These are phyloP conservation scores for Iris macrosiphon DNA, from an alignment of 106 monocot genomes.

Conservation along the genomic window DNA sequence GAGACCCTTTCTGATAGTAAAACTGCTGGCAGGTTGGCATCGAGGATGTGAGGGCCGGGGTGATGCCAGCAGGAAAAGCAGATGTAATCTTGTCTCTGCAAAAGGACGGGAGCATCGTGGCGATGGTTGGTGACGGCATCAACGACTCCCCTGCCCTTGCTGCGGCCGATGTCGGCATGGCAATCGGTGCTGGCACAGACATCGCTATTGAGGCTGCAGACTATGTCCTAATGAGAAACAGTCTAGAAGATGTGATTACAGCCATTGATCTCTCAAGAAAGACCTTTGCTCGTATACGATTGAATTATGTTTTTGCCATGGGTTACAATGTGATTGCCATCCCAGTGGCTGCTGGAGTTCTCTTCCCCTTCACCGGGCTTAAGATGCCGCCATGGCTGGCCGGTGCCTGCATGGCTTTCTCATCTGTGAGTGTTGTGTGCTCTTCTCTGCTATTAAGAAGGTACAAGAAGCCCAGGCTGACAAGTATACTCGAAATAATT, in stretches of 20 bases:
- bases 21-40: constrained; percentile 55
- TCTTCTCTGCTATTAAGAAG: constrained; percentile 87
- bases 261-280: constrained; percentile 92
- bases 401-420: constrained; percentile 91
- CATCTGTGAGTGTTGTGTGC: constrained; percentile 87
- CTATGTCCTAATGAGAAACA: constrained; percentile 82
- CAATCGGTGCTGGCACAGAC: constrained; percentile 90
- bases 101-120: constrained; percentile 55
- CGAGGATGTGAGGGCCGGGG: constrained; percentile 85
- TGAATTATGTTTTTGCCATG: constrained; percentile 89
- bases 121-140: constrained; percentile 97
- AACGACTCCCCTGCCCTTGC: constrained; percentile 94
- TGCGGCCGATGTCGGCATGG: constrained; percentile 90
- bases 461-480: constrained; percentile 82
- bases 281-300: constrained; percentile 73
- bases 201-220: constrained; percentile 93
- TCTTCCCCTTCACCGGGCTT: constrained; percentile 66
- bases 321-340: constrained; percentile 78
- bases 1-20: no score
- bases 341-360: constrained; percentile 78
- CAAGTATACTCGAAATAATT: constrained; percentile 87
- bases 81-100: constrained; percentile 62
- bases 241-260: constrained; percentile 86
- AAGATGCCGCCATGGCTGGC: constrained; percentile 91
- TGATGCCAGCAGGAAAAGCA: constrained; percentile 85